Conservation (phyloP, 306 rosid species). For the Astragalus glycyphyllos region DNA sequence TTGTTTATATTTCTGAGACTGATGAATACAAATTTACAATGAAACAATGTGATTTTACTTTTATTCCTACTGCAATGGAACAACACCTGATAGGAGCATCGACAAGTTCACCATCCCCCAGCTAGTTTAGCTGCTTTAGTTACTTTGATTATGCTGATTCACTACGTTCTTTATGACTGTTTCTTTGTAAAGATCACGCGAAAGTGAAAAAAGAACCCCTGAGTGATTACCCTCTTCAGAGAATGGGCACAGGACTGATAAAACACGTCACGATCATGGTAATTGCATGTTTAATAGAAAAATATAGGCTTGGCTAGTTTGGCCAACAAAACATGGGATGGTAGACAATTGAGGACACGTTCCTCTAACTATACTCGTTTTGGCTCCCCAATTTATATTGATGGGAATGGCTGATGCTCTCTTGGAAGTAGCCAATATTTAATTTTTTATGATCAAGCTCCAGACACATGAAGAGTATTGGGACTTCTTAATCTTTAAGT, state of each 20-base stretch:
- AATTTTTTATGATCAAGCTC: constrained; percentile 85
- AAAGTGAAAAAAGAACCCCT: constrained; percentile 57
- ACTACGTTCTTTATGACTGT: constrained; percentile 61
- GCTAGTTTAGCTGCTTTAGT: constrained; percentile 60
- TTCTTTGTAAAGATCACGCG: constrained; percentile 54
- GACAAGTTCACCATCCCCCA: constrained; percentile 66
- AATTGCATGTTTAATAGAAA: constrained; percentile 57
- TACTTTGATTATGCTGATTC: constrained; percentile 55
- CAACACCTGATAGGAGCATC: constrained; percentile 57
- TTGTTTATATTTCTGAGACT: too few species aligned
- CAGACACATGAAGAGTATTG: constrained; percentile 80
- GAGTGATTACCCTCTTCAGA: constrained; percentile 79
- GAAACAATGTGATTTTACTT: constrained; percentile 35
- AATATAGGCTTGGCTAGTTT: constrained; percentile 55
- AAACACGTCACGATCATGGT: constrained; percentile 56
- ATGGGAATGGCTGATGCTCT: constrained; percentile 66
- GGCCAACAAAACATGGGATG: constrained; percentile 42
- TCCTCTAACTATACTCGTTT: constrained; percentile 64
- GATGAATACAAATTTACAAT: too few species aligned
- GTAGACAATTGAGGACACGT: constrained; percentile 43
- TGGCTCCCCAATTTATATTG: constrained; percentile 68
- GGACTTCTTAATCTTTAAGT: constrained; percentile 67
- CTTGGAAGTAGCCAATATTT: constrained; percentile 63
- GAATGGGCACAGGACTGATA: constrained; percentile 65
- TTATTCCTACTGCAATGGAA: constrained; percentile 62